A percentile compares a stretch with the other conserved stretches of the same genome.
These are phyloP conservation scores for Naematelia aurantialba DNA, from an alignment of 768 basidiomycete species.

Conservation along the genomic window DNA sequence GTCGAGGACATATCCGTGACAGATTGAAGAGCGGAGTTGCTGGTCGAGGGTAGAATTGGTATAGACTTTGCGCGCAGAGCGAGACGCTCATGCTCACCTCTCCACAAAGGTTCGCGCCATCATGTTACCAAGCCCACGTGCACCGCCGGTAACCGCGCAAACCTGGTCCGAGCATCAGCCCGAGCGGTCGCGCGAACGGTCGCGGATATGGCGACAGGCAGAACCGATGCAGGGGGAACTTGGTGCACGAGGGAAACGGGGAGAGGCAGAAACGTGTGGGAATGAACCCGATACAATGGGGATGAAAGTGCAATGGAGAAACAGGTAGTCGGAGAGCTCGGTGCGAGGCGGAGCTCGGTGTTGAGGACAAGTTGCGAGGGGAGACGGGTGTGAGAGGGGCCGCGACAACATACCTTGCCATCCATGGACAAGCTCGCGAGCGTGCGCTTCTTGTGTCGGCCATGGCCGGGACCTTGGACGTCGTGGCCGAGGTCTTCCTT, in stretches of 20 bases:
- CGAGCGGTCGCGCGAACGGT: not conserved
- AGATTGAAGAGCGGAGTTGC: not conserved
- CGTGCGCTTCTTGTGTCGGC: conserved; percentile 53
- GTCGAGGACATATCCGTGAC: too few relatives aligned
- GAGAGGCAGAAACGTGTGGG: too few relatives aligned
- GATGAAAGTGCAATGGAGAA: too few relatives aligned
- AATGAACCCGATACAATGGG: not conserved
- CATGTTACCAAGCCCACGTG: conserved; percentile 82
- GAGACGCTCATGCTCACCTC: conserved; percentile 68
- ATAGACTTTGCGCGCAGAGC: too few relatives aligned
- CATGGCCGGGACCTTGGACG: conserved; percentile 45
- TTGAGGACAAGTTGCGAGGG: too few relatives aligned
- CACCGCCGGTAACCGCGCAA: conserved; percentile 88
- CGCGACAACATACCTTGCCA: not conserved
- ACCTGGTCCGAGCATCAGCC: conserved; percentile 56
- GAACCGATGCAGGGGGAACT: not conserved
- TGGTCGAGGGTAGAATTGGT: not conserved
- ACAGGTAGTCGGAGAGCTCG: too few relatives aligned
- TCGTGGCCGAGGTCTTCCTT: conserved; percentile 41
- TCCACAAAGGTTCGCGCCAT: conserved; percentile 86
- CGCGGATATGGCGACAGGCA: not conserved
- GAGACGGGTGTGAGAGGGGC: not conserved
- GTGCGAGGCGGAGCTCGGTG: too few relatives aligned
- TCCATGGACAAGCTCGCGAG: conserved; percentile 72
- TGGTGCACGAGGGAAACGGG: not conserved